Percentiles rank a stretch among this genome's conserved stretches.
Conservation (phyloP, 1,284 basidiomycete species). For the Tranzscheliella williamsii region DNA sequence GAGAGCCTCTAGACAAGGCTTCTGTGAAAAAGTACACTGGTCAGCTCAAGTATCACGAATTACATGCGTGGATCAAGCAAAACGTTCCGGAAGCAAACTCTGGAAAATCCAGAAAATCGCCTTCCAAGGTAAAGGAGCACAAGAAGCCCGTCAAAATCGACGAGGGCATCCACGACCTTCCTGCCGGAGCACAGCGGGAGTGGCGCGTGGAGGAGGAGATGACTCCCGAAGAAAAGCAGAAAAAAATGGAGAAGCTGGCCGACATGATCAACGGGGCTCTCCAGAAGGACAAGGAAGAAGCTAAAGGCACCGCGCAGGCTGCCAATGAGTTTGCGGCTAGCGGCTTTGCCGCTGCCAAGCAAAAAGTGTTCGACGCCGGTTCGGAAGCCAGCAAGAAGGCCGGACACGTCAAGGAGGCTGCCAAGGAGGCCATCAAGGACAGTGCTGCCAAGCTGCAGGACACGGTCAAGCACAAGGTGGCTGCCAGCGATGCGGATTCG, state of each 20-base stretch:
- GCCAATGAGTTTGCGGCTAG: neutral
- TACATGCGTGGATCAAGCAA: conserved; percentile 52
- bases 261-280: conserved; percentile 38
- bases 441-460: neutral
- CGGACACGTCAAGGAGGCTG: neutral
- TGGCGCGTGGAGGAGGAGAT: conserved; percentile 35
- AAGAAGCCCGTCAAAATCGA: conserved; percentile 25
- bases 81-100: conserved; percentile 35
- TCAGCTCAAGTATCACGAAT: conserved; percentile 46
- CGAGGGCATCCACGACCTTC: conserved; percentile 15
- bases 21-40: conserved; percentile 46
- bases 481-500: conserved; percentile 6
- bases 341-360: neutral
- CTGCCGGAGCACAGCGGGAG: conserved; percentile 18
- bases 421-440: neutral
- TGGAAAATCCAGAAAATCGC: conserved; percentile 25
- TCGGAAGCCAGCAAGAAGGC: neutral
- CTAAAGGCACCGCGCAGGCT: neutral
- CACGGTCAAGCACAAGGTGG: conserved; percentile 1
- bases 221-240: conserved; percentile 22
- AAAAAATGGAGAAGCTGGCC: conserved; percentile 35
- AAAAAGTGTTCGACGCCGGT: conserved; percentile 1
- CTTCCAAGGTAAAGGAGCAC: conserved; percentile 14
- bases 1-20: conserved; percentile 21
- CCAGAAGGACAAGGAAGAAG: conserved; percentile 15